A percentile compares a stretch with the other conserved stretches of the same genome.
phyloP scores from a whole-genome alignment of 2,329 filamentous ascomycete genomes.

The Aureobasidium sp. region DNA sequence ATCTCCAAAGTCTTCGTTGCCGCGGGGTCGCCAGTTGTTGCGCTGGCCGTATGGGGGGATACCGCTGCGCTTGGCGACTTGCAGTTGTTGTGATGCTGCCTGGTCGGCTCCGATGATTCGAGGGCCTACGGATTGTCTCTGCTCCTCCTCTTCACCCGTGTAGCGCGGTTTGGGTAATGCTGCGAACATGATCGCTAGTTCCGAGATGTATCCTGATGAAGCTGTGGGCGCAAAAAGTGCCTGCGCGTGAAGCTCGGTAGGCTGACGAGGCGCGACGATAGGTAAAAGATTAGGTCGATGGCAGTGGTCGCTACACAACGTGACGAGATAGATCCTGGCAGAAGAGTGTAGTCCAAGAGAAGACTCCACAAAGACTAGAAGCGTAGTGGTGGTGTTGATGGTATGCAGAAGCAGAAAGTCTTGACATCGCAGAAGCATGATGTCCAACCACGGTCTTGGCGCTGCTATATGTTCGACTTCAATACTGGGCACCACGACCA shows the following conservation, averaged over 20 bases:
- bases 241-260: neutral
- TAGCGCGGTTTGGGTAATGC: conserved; percentile 88
- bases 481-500: neutral
- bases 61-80: conserved; percentile 55
- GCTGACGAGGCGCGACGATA: neutral
- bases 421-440: neutral
- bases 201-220: neutral
- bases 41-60: conserved; percentile 85
- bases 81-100: conserved; percentile 78
- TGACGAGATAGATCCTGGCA: neutral
- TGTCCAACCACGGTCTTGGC: neutral
- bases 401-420: conserved; percentile 1
- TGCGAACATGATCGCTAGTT: conserved; percentile 52
- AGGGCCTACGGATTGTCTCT: conserved; percentile 70
- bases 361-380: neutral
- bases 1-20: conserved; percentile 87
- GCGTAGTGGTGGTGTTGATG: neutral
- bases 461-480: neutral
- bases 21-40: conserved; percentile 81
- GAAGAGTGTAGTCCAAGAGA: neutral
- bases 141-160: conserved; percentile 79
- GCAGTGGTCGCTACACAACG: neutral
- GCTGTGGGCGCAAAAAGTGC: neutral
- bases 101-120: conserved; percentile 74
- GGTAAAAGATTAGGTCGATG: neutral